phyloP scores from a whole-genome alignment of 2,329 filamentous ascomycete species.

The Colletotrichum sp. region DNA sequence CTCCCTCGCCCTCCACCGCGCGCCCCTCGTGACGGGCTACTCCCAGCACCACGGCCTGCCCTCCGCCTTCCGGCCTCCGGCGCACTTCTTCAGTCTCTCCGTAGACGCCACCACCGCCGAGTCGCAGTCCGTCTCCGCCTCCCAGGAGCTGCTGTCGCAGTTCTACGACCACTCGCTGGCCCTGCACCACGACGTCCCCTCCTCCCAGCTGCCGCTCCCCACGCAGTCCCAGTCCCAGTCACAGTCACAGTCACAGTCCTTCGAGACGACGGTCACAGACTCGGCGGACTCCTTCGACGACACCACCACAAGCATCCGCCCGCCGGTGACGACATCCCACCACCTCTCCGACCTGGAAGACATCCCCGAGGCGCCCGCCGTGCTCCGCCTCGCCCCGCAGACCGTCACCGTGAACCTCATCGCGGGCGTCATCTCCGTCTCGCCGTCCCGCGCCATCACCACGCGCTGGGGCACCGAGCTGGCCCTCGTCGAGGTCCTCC shows the following conservation, averaged over 20 bases:
- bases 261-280: constrained; percentile 26
- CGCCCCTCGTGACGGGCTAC: constrained; percentile 55
- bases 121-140: neutral
- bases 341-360: constrained; percentile 69
- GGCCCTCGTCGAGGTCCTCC: constrained; percentile 76
- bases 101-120: constrained; percentile 21
- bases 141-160: constrained; percentile 50
- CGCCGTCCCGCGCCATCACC: constrained; percentile 69
- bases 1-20: constrained; percentile 52
- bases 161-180: constrained; percentile 84
- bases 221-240: neutral
- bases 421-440: constrained; percentile 77
- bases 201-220: constrained; percentile 56
- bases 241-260: neutral
- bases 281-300: constrained; percentile 36
- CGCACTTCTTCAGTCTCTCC: constrained; percentile 54
- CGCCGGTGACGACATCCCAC: constrained; percentile 34
- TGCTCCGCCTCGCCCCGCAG: constrained; percentile 74
- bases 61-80: constrained; percentile 29
- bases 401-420: constrained; percentile 84
- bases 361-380: constrained; percentile 70
- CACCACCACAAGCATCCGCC: constrained; percentile 23
- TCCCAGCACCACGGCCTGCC: constrained; percentile 52
- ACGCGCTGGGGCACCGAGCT: constrained; percentile 68
- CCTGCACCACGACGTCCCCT: constrained; percentile 69